Evolutionary conservation across 495 filamentous ascomycete species (phyloP).

Genomic region (Aspergillus coremiiformis): DNA sequence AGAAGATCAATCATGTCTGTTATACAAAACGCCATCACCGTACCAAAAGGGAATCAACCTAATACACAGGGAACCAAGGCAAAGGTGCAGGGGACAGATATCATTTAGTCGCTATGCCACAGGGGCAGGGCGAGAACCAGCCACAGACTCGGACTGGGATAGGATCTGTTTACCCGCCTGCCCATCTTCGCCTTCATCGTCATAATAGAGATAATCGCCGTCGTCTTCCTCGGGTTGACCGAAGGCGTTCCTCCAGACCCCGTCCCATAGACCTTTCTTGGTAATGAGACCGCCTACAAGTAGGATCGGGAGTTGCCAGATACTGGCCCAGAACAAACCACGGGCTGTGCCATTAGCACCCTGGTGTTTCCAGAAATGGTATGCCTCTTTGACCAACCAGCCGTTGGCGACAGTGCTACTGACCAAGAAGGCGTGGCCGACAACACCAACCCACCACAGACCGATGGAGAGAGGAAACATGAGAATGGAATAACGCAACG

Average conservation of each 20-base stretch:
- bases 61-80: constrained; percentile 7
- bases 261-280: constrained; percentile 90
- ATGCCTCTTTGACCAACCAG: constrained; percentile 79
- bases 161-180: background rate
- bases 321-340: constrained; percentile 91
- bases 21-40: constrained; percentile 14
- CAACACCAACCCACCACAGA: constrained; percentile 72
- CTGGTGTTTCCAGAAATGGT: constrained; percentile 70
- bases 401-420: constrained; percentile 76
- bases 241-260: constrained; percentile 63
- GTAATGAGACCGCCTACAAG: constrained; percentile 86
- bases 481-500: constrained; percentile 75
- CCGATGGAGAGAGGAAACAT: constrained; percentile 85
- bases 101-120: background rate
- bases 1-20: constrained; percentile 5
- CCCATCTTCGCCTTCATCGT: constrained; percentile 27
- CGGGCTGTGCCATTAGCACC: constrained; percentile 76
- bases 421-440: constrained; percentile 78
- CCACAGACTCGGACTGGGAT: background rate
- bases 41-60: constrained; percentile 10
- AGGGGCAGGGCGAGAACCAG: constrained; percentile 1
- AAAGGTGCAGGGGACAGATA: background rate
- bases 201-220: constrained; percentile 35
- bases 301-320: constrained; percentile 90
- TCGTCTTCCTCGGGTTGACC: constrained; percentile 44